A percentile compares a stretch with the other conserved stretches of the same genome.
phyloP scores from a whole-genome alignment of 2,329 filamentous ascomycete species.

The Penicillium sp. region DNA sequence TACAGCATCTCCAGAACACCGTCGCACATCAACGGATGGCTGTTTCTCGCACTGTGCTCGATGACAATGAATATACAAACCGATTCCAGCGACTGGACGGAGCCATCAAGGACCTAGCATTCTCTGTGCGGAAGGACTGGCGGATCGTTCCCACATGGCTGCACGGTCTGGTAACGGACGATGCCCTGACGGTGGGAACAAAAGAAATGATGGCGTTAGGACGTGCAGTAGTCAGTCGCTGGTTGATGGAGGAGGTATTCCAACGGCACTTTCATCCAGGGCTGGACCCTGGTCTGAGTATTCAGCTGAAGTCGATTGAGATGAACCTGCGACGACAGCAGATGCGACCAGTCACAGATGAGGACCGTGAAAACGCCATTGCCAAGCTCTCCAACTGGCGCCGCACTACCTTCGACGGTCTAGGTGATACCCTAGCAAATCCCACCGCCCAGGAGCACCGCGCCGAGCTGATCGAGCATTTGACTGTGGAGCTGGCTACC shows the following conservation, averaged over 20 bases:
- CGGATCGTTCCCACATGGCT: conserved; percentile 78
- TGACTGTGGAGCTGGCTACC: conserved; percentile 67
- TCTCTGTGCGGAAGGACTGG: conserved; percentile 97
- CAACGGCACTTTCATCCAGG: conserved; percentile 90
- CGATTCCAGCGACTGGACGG: conserved; percentile 90
- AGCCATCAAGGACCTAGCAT: conserved; percentile 90
- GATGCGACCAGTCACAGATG: conserved; percentile 68
- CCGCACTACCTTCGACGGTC: conserved; percentile 88
- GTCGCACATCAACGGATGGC: conserved; percentile 94
- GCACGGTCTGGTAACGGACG: conserved; percentile 74
- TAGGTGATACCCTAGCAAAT: conserved; percentile 68
- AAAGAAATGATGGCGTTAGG: conserved; percentile 98
- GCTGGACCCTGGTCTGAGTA: conserved; percentile 73
- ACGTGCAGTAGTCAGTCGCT: conserved; percentile 81
- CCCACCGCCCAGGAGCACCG: conserved; percentile 67
- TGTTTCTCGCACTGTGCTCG: conserved; percentile 87
- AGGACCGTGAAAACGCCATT: conserved; percentile 85
- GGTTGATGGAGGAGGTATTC: conserved; percentile 89
- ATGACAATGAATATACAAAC: conserved; percentile 90
- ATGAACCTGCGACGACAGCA: conserved; percentile 79
- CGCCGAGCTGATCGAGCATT: conserved; percentile 66
- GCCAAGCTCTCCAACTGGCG: conserved; percentile 91
- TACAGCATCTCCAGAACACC: conserved; percentile 95
- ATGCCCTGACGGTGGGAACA: conserved; percentile 81
- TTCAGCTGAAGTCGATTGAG: conserved; percentile 81